phyloP scores from a whole-genome alignment of 768 basidiomycete species.

The Lactarius sanguifluus region DNA sequence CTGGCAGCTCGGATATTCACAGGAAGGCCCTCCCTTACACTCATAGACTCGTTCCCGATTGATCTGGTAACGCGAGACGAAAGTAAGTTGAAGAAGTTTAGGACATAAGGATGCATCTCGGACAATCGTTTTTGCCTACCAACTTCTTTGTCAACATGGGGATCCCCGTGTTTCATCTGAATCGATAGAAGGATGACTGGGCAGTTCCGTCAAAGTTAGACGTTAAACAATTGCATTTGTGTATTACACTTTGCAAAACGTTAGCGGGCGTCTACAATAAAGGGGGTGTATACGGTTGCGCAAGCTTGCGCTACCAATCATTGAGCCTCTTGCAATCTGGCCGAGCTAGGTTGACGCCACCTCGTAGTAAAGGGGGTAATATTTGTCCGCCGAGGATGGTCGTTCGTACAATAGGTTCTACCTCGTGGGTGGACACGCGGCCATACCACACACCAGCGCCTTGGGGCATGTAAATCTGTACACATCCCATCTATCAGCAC shows the following conservation, averaged over 20 bases:
- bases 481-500: not conserved
- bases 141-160: no score
- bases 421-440: conserved; percentile 86
- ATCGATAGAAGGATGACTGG: no score
- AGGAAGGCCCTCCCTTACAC: no score
- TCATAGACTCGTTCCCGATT: not conserved
- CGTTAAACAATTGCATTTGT: not conserved
- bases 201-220: not conserved
- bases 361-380: conserved; percentile 81
- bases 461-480: conserved; percentile 80
- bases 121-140: no score
- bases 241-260: not conserved
- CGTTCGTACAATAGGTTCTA: conserved; percentile 79
- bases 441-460: conserved; percentile 93
- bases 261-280: not conserved
- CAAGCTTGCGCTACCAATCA: conserved; percentile 56
- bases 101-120: no score
- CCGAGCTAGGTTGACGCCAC: conserved; percentile 74
- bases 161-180: no score
- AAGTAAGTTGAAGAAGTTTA: no score
- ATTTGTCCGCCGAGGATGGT: conserved; percentile 86
- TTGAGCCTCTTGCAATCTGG: conserved; percentile 67
- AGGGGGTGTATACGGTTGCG: not conserved
- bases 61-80: not conserved
- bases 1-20: no score